Base-by-base conservation (phyloP, 768 basidiomycete genomes). In the Xerocomus spinulosus region DNA sequence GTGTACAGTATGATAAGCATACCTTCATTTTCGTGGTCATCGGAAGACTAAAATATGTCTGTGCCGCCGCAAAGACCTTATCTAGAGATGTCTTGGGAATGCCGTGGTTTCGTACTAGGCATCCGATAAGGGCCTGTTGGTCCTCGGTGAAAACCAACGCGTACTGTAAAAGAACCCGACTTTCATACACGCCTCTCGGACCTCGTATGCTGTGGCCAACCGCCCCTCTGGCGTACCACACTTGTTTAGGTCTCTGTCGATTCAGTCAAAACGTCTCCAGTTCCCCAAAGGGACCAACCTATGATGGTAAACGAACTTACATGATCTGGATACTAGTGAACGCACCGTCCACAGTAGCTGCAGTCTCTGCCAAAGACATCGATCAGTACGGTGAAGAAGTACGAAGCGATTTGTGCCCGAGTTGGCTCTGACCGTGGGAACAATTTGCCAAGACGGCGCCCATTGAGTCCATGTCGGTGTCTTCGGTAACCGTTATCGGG, bases 131-230 rank as follows among this genome's bases (percentile, higher is more conserved):
- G 39, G n/a, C 14, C 6, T 18, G 15, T 23, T 35, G 28, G 17
- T 25, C 20, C 20, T 25, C 17, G 32, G 33, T n/a, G 44, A 49
- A 9, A 34, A 45, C 3, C 5, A 23, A 26, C 14, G 8, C 70
- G 18, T 52, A 86, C 85, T 78, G 57, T 92, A 93, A 64, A 93
- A 87, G 62, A 94, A 92, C 1, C 91, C 91, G 6, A 88, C 87
- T 43, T 79, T 75, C 46, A 88, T 81, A 54, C 87, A 91, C 0
- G 91, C 90, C 54, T 86, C 75, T 44, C 84, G 73, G 35, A 93
- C 76, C 53, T 79, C 66, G 20, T 68, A 58, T 0, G 81, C 87
- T 2, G 92, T 64, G 2, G 61, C 65, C 43, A 62, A 58, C 34
- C 78, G 73, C 20, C 68, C 62, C 26, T 66, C 56, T 17, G 46